A percentile compares a stretch with the other conserved stretches of the same genome.
phyloP scores from a whole-genome alignment of 148 eudicot species.

The Bassia scoparia region DNA sequence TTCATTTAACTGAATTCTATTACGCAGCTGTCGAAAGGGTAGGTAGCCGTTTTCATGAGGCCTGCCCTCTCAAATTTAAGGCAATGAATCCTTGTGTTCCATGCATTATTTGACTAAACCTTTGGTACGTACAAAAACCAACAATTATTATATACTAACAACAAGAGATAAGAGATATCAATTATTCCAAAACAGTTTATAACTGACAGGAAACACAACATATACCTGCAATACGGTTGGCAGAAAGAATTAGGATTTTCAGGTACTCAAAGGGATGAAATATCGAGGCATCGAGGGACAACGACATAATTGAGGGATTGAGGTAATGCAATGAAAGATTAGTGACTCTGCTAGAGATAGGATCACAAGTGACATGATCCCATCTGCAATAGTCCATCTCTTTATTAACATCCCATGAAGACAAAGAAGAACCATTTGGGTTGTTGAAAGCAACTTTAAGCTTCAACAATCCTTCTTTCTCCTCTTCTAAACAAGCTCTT shows the following conservation, averaged over 20 bases:
- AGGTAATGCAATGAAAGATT: background rate
- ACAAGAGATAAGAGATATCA: too few relatives aligned
- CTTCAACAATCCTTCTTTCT: background rate
- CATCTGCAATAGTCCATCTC: conserved; percentile 20
- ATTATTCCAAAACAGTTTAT: too few relatives aligned
- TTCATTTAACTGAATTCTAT: too few relatives aligned
- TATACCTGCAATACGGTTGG: background rate
- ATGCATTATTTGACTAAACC: too few relatives aligned
- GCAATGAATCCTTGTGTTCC: too few relatives aligned
- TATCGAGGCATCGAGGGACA: background rate
- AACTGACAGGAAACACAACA: too few relatives aligned
- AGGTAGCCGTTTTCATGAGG: too few relatives aligned
- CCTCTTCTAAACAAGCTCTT: conserved; percentile 10
- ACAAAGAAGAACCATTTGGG: conserved; percentile 13
- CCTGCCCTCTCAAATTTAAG: too few relatives aligned
- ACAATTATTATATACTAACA: too few relatives aligned
- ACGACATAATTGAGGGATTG: too few relatives aligned
- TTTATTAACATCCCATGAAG: conserved; percentile 3
- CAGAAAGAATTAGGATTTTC: background rate
- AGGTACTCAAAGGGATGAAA: conserved; percentile 1
- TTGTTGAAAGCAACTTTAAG: background rate
- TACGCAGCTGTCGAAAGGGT: too few relatives aligned
- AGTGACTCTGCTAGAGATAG: conserved; percentile 11
- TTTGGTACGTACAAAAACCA: too few relatives aligned
- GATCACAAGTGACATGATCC: conserved; percentile 21